Base-by-base conservation (phyloP, 805 yeast species). In the Monosporozyma unispora region DNA sequence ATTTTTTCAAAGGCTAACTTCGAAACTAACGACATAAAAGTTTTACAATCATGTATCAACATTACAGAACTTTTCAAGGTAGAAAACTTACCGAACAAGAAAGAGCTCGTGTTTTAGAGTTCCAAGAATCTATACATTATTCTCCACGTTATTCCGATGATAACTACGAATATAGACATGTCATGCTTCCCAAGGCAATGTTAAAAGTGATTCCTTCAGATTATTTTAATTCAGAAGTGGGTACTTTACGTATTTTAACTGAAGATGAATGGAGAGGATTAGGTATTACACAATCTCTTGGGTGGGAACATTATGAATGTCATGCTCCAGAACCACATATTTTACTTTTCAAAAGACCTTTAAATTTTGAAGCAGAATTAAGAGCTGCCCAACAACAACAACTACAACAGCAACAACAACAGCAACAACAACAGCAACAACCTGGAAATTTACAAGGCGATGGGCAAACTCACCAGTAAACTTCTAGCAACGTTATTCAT, bases 241-340 rank as follows among this genome's bases (percentile, higher is more conserved):
- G 98, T 4, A 93, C 99, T 0, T 74, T 93, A 58, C 81, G 96
- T 56, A 87, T 93, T 42, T 71, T 93, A 38, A 69, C 85, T 45
- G 99, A 93, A 67, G 98, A 93, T 57, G 99, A 93, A 69, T 93
- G 99, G 99, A 77, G 99, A 67, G 98, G 97, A 1, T 72, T 93
- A 46, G 99, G 99, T 2, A 89, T 93, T 60, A 93, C 98, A 6
- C 99, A 93, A 68, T 86, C 96, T 35, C 73, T 93, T 52, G 99
- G 99, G 1, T 93, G 99, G 99, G 93, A 78, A 48, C 99, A 93
- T 68, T 93, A 91, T 63, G 99, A 93, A 62, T 90, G 96, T 40
- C 99, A 93, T 66, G 86, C 98, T 1, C 99, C 99, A 42, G 99
- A 93, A 68, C 99, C 99, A 23, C 99, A 93, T 64, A 93, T 93